These are phyloP conservation scores for Aspergillus neoniger DNA, from an alignment of 2,329 filamentous ascomycete species.

Conservation along the genomic window DNA sequence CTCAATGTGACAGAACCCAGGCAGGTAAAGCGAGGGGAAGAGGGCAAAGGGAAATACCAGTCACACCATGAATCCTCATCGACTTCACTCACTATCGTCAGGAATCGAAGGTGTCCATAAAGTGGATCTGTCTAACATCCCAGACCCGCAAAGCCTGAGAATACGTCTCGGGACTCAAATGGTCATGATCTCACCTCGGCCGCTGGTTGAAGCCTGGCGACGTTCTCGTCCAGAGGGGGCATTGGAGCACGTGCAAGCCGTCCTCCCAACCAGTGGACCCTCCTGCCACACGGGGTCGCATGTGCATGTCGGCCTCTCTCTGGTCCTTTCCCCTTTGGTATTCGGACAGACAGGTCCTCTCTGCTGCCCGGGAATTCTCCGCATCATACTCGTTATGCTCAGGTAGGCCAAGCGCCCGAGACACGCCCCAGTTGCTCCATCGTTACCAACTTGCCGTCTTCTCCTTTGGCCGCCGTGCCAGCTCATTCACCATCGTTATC, in stretches of 20 bases:
- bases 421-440: background rate
- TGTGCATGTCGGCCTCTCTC: background rate
- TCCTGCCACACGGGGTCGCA: background rate
- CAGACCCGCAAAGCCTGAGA: background rate
- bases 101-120: background rate
- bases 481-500: background rate
- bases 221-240: slow-evolving; percentile 12
- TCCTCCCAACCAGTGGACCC: slow-evolving; percentile 14
- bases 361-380: background rate
- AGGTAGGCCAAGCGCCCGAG: background rate
- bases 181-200: background rate
- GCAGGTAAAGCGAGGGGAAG: background rate
- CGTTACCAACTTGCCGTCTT: background rate
- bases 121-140: slow-evolving; percentile 1
- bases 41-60: background rate
- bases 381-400: background rate
- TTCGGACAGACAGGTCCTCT: background rate
- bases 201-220: background rate
- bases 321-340: background rate
- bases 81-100: background rate
- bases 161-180: background rate
- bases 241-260: slow-evolving; percentile 18
- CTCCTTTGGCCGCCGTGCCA: background rate
- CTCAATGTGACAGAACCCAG: background rate
- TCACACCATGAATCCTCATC: background rate